Evolutionary conservation across 495 filamentous ascomycete species (phyloP).

Genomic region (Hypoxylon intermedium): DNA sequence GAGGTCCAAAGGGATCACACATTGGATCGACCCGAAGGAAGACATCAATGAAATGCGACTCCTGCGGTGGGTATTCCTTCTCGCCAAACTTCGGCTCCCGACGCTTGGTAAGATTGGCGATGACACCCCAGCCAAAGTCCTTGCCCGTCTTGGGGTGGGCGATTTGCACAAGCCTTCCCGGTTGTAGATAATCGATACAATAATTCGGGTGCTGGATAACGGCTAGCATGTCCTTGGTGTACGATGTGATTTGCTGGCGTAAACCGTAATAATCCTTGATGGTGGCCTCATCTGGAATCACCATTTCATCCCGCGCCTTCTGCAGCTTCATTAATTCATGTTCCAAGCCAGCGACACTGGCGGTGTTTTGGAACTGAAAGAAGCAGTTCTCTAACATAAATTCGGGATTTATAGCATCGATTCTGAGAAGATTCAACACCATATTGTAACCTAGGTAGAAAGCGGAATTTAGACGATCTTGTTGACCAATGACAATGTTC

Average conservation of each 20-base stretch:
- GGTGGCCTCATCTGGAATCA: conserved; percentile 82
- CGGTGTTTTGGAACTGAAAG: conserved; percentile 95
- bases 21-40: conserved; percentile 66
- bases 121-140: conserved; percentile 93
- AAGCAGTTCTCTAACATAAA: conserved; percentile 97
- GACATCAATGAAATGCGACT: conserved; percentile 82
- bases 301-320: conserved; percentile 69
- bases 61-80: conserved; percentile 71
- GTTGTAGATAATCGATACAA: conserved; percentile 77
- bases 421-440: conserved; percentile 93
- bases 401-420: conserved; percentile 94
- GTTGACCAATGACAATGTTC: conserved; percentile 92
- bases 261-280: conserved; percentile 92
- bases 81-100: conserved; percentile 63
- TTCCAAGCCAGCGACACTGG: conserved; percentile 81
- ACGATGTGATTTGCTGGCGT: conserved; percentile 79
- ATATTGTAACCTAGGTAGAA: conserved; percentile 99
- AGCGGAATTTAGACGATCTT: conserved; percentile 95
- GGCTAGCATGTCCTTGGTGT: conserved; percentile 81
- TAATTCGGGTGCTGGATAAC: conserved; percentile 92
- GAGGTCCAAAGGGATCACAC: conserved; percentile 39
- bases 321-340: conserved; percentile 78
- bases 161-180: conserved; percentile 83
- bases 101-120: conserved; percentile 73
- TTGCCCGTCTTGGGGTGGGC: conserved; percentile 68